Evolutionary conservation across 768 basidiomycete species (phyloP).

Genomic region (Erythrobasidium yunnanense): DNA sequence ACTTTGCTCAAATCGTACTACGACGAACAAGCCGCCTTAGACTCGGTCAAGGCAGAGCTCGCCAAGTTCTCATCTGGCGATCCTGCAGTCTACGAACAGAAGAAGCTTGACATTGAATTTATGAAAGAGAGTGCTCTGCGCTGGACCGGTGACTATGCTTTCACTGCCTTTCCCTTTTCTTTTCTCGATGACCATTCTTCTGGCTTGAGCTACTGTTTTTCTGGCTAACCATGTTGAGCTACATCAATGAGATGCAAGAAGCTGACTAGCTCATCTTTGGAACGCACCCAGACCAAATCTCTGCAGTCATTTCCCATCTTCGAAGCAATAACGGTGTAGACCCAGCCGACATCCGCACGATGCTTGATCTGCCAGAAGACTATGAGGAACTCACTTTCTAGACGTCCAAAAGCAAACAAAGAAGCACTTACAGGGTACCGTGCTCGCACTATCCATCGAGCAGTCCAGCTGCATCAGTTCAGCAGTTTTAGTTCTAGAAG

Average conservation of each 20-base stretch:
- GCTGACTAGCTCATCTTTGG: no score
- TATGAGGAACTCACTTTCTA: conserved; percentile 8
- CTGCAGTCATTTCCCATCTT: background rate
- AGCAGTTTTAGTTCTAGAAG: no score
- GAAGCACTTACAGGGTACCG: no score
- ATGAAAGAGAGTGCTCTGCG: conserved; percentile 26
- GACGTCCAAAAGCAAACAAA: background rate
- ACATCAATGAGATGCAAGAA: background rate
- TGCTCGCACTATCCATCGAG: no score
- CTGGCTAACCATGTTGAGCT: no score
- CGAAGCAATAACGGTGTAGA: background rate
- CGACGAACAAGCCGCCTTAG: background rate
- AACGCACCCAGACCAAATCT: conserved; percentile 10
- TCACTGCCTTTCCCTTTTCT: no score
- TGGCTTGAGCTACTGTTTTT: no score
- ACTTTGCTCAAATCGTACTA: conserved; percentile 1
- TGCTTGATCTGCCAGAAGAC: conserved; percentile 17
- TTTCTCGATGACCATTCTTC: no score
- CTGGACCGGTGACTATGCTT: conserved; percentile 8
- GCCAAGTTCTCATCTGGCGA: conserved; percentile 9
- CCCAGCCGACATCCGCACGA: background rate
- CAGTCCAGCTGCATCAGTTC: no score
- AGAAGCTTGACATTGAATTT: conserved; percentile 16
- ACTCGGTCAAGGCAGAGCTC: conserved; percentile 10
- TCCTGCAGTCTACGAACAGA: conserved; percentile 26